phyloP scores from a whole-genome alignment of 192 early-diverging fungal species.

The Rhizophagus clarus region DNA sequence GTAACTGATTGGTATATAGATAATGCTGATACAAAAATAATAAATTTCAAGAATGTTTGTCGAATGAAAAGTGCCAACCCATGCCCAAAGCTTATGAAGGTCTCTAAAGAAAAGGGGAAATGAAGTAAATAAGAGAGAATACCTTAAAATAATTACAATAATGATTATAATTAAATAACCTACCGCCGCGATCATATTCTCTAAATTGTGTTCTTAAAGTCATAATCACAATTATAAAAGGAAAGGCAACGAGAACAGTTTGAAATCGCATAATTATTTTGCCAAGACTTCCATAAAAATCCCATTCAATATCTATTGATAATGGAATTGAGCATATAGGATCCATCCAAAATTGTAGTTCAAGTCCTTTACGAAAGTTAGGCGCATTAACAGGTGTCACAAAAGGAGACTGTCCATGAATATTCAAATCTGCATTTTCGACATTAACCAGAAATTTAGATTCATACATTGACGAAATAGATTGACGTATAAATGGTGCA shows the following conservation, averaged over 20 bases:
- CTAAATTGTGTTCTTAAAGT: slow-evolving; percentile 51
- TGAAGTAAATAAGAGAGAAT: neutral
- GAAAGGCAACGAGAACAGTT: slow-evolving; percentile 66
- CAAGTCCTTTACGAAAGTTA: slow-evolving; percentile 41
- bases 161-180: neutral
- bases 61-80: slow-evolving; percentile 40
- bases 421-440: slow-evolving; percentile 44
- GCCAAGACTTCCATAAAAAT: slow-evolving; percentile 73
- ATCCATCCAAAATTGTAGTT: slow-evolving; percentile 57
- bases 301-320: slow-evolving; percentile 52
- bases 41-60: slow-evolving; percentile 38
- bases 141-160: neutral
- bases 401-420: slow-evolving; percentile 56
- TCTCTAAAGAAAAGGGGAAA: slow-evolving; percentile 29
- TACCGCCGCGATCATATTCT: slow-evolving; percentile 36
- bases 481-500: slow-evolving; percentile 54
- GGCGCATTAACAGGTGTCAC: slow-evolving; percentile 26
- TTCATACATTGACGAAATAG: slow-evolving; percentile 56
- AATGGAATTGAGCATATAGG: slow-evolving; percentile 49
- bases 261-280: slow-evolving; percentile 71
- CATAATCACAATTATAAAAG: slow-evolving; percentile 65
- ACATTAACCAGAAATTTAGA: slow-evolving; percentile 57
- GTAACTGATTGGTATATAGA: slow-evolving; percentile 43
- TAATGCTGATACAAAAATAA: slow-evolving; percentile 36
- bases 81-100: slow-evolving; percentile 46